These are phyloP conservation scores for Dioszegia hungarica DNA, from an alignment of 768 basidiomycete genomes.

Conservation along the genomic window DNA sequence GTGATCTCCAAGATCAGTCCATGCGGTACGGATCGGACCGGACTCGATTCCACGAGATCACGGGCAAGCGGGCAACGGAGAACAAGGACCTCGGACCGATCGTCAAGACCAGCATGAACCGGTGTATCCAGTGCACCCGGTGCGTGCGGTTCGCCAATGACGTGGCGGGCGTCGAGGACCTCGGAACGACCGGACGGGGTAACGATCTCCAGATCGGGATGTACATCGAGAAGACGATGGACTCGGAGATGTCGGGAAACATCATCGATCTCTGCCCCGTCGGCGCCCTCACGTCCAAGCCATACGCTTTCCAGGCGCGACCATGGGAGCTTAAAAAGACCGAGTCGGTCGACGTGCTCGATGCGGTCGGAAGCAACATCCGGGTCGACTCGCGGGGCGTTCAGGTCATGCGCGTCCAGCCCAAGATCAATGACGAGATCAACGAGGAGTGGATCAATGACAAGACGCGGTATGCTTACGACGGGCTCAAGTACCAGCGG, in stretches of 20 bases:
- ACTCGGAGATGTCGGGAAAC: slow-evolving; percentile 96
- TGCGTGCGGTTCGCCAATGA: slow-evolving; percentile 99
- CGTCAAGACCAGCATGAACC: slow-evolving; percentile 97
- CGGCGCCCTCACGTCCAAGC: slow-evolving; percentile 95
- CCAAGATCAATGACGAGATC: slow-evolving; percentile 91
- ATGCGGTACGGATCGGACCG: slow-evolving; percentile 99
- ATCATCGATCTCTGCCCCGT: slow-evolving; percentile 96
- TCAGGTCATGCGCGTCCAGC: slow-evolving; percentile 95
- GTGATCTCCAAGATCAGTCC: slow-evolving; percentile 96
- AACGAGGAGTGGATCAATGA: slow-evolving; percentile 99
- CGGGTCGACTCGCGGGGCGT: slow-evolving; percentile 91
- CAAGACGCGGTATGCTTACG: slow-evolving; percentile 95
- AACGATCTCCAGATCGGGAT: slow-evolving; percentile 98
- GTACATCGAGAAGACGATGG: slow-evolving; percentile 95
- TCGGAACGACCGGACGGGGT: slow-evolving; percentile 93
- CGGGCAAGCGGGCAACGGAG: slow-evolving; percentile 95
- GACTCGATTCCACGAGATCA: slow-evolving; percentile 94
- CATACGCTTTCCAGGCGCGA: slow-evolving; percentile 93
- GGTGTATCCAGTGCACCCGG: slow-evolving; percentile 98
- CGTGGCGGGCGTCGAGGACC: slow-evolving; percentile 94
- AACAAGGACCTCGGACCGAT: slow-evolving; percentile 97
- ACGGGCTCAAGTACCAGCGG: slow-evolving; percentile 91
- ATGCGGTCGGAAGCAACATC: slow-evolving; percentile 94
- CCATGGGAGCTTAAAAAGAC: slow-evolving; percentile 99
- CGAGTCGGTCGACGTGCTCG: slow-evolving; percentile 89